phyloP scores from a whole-genome alignment of 2,329 filamentous ascomycete genomes.

The Aureobasidium sp. region DNA sequence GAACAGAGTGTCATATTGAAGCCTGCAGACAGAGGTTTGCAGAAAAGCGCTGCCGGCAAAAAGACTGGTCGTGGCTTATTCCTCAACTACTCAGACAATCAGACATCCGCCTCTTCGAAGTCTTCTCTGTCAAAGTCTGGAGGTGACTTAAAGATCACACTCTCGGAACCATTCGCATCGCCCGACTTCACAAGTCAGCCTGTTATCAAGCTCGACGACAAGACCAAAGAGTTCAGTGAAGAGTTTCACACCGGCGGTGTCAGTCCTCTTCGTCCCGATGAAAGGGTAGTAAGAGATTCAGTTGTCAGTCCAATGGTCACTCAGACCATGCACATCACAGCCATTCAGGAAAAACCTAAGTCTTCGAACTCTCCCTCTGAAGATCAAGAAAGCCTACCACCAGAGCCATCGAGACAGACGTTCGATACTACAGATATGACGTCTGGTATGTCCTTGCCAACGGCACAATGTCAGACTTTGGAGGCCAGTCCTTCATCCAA shows the following conservation, averaged over 20 bases:
- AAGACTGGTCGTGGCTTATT: neutral
- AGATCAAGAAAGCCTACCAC: neutral
- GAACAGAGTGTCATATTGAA: neutral
- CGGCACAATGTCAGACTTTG: neutral
- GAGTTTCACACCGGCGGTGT: conserved; percentile 20
- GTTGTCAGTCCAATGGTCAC: conserved; percentile 30
- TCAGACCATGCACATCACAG: conserved; percentile 24
- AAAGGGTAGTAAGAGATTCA: conserved; percentile 27
- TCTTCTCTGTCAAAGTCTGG: neutral
- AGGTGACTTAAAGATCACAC: neutral
- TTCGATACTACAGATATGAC: neutral
- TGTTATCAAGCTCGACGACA: neutral
- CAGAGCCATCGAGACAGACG: neutral
- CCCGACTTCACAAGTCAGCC: neutral
- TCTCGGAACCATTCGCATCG: neutral
- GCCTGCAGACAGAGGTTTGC: neutral
- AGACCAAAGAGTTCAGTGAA: neutral
- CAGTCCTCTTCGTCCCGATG: conserved; percentile 27
- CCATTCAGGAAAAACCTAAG: neutral
- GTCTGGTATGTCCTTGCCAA: neutral
- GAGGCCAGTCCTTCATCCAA: conserved; percentile 20
- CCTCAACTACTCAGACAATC: conserved; percentile 1
- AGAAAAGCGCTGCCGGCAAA: neutral
- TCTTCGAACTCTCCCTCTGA: neutral
- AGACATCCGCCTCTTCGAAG: neutral